These are phyloP conservation scores for Cryoendolithus antarcticus DNA, from an alignment of 2,329 filamentous ascomycete species.

Conservation along the genomic window DNA sequence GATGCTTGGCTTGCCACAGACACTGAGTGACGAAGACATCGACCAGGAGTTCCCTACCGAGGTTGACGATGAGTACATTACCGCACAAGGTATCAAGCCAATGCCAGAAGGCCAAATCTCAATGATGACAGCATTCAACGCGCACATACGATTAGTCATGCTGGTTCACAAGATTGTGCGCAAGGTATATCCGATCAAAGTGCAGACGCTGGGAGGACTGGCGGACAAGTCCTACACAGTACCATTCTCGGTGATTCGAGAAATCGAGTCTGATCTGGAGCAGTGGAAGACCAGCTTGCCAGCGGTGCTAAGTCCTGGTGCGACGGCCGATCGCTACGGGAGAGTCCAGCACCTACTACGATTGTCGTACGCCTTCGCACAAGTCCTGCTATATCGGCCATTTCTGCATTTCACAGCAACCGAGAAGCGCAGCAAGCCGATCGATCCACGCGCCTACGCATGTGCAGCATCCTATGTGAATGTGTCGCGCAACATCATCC, in stretches of 20 bases:
- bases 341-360: conserved; percentile 62
- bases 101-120: conserved; percentile 45
- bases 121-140: conserved; percentile 48
- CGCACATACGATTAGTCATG: conserved; percentile 44
- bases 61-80: conserved; percentile 40
- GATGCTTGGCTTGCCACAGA: conserved; percentile 37
- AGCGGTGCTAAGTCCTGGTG: conserved; percentile 64
- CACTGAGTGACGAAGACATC: conserved; percentile 37
- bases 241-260: conserved; percentile 50
- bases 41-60: conserved; percentile 36
- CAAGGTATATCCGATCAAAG: conserved; percentile 52
- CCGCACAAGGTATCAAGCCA: conserved; percentile 34
- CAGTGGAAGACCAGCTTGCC: conserved; percentile 57
- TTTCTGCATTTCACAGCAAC: conserved; percentile 75
- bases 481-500: conserved; percentile 61
- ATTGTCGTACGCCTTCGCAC: conserved; percentile 71
- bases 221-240: conserved; percentile 47
- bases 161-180: conserved; percentile 50
- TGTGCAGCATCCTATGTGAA: conserved; percentile 57
- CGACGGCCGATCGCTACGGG: conserved; percentile 55
- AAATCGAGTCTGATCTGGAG: conserved; percentile 52
- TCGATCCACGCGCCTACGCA: conserved; percentile 69
- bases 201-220: conserved; percentile 21
- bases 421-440: conserved; percentile 32
- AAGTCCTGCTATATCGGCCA: conserved; percentile 70